Conservation (phyloP, 192 early-diverging fungal species). For the Haplosporangium gracile region DNA sequence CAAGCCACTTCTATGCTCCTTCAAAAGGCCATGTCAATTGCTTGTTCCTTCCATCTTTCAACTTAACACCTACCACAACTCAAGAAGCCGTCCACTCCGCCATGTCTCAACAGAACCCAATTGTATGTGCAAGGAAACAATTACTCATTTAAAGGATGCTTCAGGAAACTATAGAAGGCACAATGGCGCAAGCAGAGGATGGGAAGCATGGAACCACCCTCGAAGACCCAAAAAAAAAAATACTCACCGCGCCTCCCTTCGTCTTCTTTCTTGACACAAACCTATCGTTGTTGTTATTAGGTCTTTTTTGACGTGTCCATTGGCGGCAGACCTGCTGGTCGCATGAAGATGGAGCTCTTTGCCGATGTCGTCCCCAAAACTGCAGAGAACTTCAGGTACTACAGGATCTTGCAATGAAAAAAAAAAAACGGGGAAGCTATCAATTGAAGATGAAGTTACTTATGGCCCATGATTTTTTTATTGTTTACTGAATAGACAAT, state of each 20-base stretch:
- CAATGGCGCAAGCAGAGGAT: background rate
- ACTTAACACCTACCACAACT: background rate
- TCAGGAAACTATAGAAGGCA: background rate
- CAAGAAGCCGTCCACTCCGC: background rate
- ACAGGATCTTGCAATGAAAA: too few species aligned
- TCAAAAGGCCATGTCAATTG: background rate
- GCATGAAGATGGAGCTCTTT: conserved; percentile 83
- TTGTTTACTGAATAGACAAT: conserved; percentile 68
- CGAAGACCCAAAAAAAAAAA: background rate
- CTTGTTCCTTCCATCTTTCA: background rate
- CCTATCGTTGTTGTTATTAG: conserved; percentile 3
- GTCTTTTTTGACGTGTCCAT: conserved; percentile 87
- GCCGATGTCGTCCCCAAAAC: conserved; percentile 79
- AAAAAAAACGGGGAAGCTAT: background rate
- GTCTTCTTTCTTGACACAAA: background rate
- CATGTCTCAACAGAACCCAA: conserved; percentile 52
- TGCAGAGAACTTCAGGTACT: conserved; percentile 83
- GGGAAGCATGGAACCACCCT: background rate
- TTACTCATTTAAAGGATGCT: background rate
- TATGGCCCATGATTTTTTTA: background rate
- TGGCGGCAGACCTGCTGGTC: conserved; percentile 69
- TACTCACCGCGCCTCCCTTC: conserved; percentile 3
- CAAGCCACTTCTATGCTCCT: background rate
- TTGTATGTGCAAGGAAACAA: conserved; percentile 24
- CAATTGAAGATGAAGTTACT: background rate